Base-by-base conservation (phyloP, 1,284 basidiomycete species). In the Ustilago trichophora region DNA sequence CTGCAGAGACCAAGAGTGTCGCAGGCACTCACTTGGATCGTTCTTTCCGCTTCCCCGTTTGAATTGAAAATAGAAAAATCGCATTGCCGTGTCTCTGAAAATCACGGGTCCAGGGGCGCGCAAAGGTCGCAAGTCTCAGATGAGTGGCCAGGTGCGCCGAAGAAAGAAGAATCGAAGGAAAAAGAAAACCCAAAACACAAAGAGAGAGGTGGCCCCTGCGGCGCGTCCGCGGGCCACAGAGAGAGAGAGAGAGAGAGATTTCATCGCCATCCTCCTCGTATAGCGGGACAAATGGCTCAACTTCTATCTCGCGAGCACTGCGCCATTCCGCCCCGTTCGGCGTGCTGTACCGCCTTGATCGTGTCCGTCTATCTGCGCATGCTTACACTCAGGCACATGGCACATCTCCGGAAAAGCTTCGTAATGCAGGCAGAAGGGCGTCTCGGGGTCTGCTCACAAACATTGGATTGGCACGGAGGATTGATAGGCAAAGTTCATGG, bases 401-500 rank as follows among this genome's bases (percentile, higher is more conserved):
- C n/a, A n/a, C n/a, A n/a, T n/a, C n/a, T n/a, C n/a, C n/a, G n/a
- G n/a, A n/a, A n/a, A n/a, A n/a, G n/a, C n/a, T n/a, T n/a, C n/a
- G n/a, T n/a, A n/a, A n/a, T n/a, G n/a, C n/a, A n/a, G n/a, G n/a
- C n/a, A n/a, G n/a, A n/a, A n/a, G n/a, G n/a, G n/a, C n/a, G n/a
- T n/a, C n/a, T n/a, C n/a, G n/a, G n/a, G n/a, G n/a, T n/a, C n/a
- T n/a, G n/a, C n/a, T n/a, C n/a, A n/a, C n/a, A n/a, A n/a, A n/a
- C n/a, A n/a, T n/a, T n/a, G n/a, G n/a, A n/a, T n/a, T n/a, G n/a
- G n/a, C n/a, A n/a, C n/a, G n/a, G n/a, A n/a, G n/a, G n/a, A n/a
- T 8, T 27, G 19, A 15, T n/a, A 42, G 40, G 40, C 26, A 57
- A 50, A 57, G 54, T 49, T 57, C 54, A 45, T 57, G n/a, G n/a